A percentile compares a stretch with the other conserved stretches of the same genome.
Conservation (phyloP, 2,329 filamentous ascomycete species). For the Aspergillus neotritici region DNA sequence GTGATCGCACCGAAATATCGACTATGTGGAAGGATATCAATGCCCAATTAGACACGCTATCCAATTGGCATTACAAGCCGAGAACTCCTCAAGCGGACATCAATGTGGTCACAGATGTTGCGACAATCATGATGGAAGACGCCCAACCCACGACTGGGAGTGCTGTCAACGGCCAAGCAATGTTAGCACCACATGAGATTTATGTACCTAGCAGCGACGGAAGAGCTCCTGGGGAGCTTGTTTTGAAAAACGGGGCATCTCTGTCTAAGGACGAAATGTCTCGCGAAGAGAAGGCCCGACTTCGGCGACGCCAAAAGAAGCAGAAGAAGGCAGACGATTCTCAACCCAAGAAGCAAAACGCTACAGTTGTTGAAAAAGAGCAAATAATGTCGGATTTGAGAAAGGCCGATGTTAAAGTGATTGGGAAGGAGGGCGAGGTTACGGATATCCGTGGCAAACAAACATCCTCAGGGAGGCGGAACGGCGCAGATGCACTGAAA, state of each 20-base stretch:
- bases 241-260: slow-evolving; percentile 70
- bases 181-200: slow-evolving; percentile 88
- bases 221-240: slow-evolving; percentile 61
- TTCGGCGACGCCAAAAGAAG: slow-evolving; percentile 78
- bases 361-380: slow-evolving; percentile 42
- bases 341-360: slow-evolving; percentile 41
- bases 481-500: slow-evolving; percentile 30
- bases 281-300: slow-evolving; percentile 73
- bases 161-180: slow-evolving; percentile 52
- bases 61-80: slow-evolving; percentile 92
- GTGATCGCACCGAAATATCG: slow-evolving; percentile 77
- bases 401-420: slow-evolving; percentile 84
- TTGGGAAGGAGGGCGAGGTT: slow-evolving; percentile 82
- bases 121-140: slow-evolving; percentile 92
- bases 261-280: slow-evolving; percentile 80
- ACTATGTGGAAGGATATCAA: slow-evolving; percentile 76
- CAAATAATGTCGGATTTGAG: slow-evolving; percentile 63
- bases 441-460: slow-evolving; percentile 79
- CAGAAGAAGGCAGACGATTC: slow-evolving; percentile 59
- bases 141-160: slow-evolving; percentile 79
- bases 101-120: slow-evolving; percentile 81
- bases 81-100: slow-evolving; percentile 75
- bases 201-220: slow-evolving; percentile 72
- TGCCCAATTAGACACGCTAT: slow-evolving; percentile 77
- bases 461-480: slow-evolving; percentile 43